These are phyloP conservation scores for Mayamaea pseudoterrestris DNA, from an alignment of 108 stramenopile genomes.

Conservation along the genomic window DNA sequence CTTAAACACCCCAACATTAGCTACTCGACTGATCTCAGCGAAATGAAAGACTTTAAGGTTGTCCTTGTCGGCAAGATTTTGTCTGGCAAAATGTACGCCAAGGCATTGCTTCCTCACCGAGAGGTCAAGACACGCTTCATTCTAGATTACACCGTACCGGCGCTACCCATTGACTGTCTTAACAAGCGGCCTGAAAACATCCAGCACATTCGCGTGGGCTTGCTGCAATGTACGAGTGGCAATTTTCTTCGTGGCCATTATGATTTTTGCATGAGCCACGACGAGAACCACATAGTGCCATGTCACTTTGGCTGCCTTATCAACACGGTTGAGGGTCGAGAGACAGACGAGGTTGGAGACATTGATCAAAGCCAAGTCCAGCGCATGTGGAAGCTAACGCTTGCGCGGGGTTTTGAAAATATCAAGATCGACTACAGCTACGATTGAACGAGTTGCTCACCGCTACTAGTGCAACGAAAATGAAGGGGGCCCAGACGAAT, in stretches of 20 bases:
- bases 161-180: slow-evolving; percentile 22
- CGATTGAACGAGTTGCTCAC: too few species aligned
- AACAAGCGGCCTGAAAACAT: slow-evolving; percentile 12
- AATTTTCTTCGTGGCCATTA: slow-evolving; percentile 54
- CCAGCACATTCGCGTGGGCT: slow-evolving; percentile 46
- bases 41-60: slow-evolving; percentile 45
- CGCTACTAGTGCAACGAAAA: too few species aligned
- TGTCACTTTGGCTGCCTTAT: slow-evolving; percentile 60
- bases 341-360: slow-evolving; percentile 55
- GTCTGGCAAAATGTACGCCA: slow-evolving; percentile 31
- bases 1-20: slow-evolving; percentile 57
- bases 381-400: slow-evolving; percentile 10
- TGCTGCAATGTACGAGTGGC: slow-evolving; percentile 30
- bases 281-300: slow-evolving; percentile 55
- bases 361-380: slow-evolving; percentile 9
- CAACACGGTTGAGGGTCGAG: slow-evolving; percentile 42
- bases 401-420: slow-evolving; percentile 8
- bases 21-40: slow-evolving; percentile 41
- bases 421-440: slow-evolving; percentile 3
- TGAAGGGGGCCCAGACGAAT: too few species aligned
- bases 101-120: slow-evolving; percentile 24
- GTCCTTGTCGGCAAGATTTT: slow-evolving; percentile 52
- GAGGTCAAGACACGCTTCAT: slow-evolving; percentile 38
- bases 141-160: slow-evolving; percentile 61
- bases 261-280: slow-evolving; percentile 48